These are phyloP conservation scores for Metarhizium brunneum DNA, from an alignment of 2,329 filamentous ascomycete species.

Conservation along the genomic window DNA sequence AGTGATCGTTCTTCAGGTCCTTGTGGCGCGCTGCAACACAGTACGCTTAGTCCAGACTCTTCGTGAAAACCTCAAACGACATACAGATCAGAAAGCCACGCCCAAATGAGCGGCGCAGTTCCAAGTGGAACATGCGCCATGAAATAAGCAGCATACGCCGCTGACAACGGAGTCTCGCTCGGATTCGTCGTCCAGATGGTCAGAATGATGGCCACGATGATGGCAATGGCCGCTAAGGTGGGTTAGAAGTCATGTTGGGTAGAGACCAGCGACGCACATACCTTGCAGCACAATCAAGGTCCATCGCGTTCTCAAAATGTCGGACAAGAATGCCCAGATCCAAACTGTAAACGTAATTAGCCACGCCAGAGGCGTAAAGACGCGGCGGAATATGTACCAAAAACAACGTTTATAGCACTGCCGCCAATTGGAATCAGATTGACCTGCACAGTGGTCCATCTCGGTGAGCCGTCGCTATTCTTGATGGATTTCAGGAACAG, in stretches of 20 bases:
- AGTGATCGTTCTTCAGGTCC: constrained; percentile 39
- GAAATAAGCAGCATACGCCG: constrained; percentile 43
- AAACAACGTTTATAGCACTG: constrained; percentile 30
- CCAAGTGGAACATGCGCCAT: constrained; percentile 37
- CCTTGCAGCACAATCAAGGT: constrained; percentile 37
- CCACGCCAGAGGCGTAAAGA: too few species aligned
- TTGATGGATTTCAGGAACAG: constrained; percentile 20
- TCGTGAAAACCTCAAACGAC: not conserved
- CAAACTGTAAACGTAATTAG: constrained; percentile 27
- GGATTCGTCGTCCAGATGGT: constrained; percentile 42
- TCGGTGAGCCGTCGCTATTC: constrained; percentile 13
- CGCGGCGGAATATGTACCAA: constrained; percentile 12
- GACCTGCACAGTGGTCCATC: constrained; percentile 30
- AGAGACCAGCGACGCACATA: constrained; percentile 2
- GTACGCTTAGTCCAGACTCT: not conserved
- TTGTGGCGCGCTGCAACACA: constrained; percentile 21
- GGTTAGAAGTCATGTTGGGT: not conserved
- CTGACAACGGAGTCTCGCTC: constrained; percentile 28
- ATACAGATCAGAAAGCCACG: constrained; percentile 39
- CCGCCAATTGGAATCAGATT: constrained; percentile 40
- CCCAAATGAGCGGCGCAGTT: constrained; percentile 41
- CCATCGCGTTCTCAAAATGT: constrained; percentile 39
- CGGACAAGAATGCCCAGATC: constrained; percentile 44
- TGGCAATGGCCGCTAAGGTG: constrained; percentile 28
- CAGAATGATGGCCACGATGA: constrained; percentile 41